Evolutionary conservation across 164 flowering plant species (phyloP).

Genomic region (Nymphaea colorata): DNA sequence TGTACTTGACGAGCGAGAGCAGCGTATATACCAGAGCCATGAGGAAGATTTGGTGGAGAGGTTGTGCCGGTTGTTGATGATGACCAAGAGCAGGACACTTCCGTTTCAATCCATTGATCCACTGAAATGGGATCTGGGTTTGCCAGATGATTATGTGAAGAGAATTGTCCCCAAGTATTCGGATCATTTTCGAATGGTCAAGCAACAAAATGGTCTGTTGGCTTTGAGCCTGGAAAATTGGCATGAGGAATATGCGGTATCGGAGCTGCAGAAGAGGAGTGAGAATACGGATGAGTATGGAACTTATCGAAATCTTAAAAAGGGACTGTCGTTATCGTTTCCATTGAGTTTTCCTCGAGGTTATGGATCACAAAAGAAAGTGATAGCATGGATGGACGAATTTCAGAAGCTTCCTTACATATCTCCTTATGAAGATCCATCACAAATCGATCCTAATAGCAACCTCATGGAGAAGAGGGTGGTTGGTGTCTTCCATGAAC

Average conservation of each 20-base stretch:
- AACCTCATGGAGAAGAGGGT: slow-evolving; percentile 95
- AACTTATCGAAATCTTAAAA: slow-evolving; percentile 44
- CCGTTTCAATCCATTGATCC: slow-evolving; percentile 49
- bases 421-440: slow-evolving; percentile 82
- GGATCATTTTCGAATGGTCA: slow-evolving; percentile 42
- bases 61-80: slow-evolving; percentile 63
- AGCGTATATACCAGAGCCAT: slow-evolving; percentile 18
- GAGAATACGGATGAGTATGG: slow-evolving; percentile 26
- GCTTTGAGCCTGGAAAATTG: slow-evolving; percentile 44
- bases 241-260: slow-evolving; percentile 62
- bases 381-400: slow-evolving; percentile 91
- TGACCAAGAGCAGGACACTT: slow-evolving; percentile 29
- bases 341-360: slow-evolving; percentile 86
- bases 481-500: slow-evolving; percentile 84
- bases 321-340: slow-evolving; percentile 48
- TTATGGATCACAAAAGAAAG: slow-evolving; percentile 81
- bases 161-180: slow-evolving; percentile 41
- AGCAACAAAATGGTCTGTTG: slow-evolving; percentile 39
- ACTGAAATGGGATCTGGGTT: slow-evolving; percentile 81
- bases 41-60: slow-evolving; percentile 46
- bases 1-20: slow-evolving; percentile 44
- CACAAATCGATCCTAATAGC: slow-evolving; percentile 61
- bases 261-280: slow-evolving; percentile 52
- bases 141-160: slow-evolving; percentile 55
- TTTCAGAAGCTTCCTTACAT: slow-evolving; percentile 88